Percentiles rank a stretch among this genome's conserved stretches.
Evolutionary conservation across 768 basidiomycete genomes (phyloP).

Genomic region (Phylloporus rhodoxanthus): DNA sequence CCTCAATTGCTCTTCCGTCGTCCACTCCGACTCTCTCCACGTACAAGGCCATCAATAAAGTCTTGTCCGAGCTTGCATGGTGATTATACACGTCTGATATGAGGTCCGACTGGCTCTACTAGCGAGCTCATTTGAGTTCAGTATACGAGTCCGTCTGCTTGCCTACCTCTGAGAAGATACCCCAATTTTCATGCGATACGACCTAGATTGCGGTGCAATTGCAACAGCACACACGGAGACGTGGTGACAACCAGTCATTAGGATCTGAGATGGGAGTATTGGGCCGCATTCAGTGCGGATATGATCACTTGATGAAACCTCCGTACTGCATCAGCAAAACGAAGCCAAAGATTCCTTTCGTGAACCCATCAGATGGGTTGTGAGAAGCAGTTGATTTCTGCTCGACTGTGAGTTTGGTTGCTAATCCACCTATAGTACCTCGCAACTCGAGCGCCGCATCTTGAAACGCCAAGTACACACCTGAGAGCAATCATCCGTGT

Average conservation of each 20-base stretch:
- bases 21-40: not conserved
- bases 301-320: not conserved
- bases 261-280: not conserved
- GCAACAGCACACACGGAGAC: conserved; percentile 1
- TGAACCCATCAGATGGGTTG: not conserved
- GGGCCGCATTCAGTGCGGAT: not conserved
- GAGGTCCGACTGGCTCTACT: not conserved
- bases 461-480: conserved; percentile 15
- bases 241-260: not conserved
- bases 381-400: not conserved
- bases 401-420: not conserved
- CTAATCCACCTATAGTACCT: not conserved
- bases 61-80: not conserved
- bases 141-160: no score
- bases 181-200: conserved; percentile 3
- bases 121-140: not conserved
- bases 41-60: not conserved
- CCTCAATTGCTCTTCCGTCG: not conserved
- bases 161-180: not conserved
- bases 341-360: not conserved
- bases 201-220: conserved; percentile 14
- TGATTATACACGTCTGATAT: not conserved
- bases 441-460: not conserved
- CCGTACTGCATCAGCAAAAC: not conserved
- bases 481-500: not conserved